Evolutionary conservation across 148 eudicot genomes (phyloP).

Genomic region (Heliosperma pusillum): DNA sequence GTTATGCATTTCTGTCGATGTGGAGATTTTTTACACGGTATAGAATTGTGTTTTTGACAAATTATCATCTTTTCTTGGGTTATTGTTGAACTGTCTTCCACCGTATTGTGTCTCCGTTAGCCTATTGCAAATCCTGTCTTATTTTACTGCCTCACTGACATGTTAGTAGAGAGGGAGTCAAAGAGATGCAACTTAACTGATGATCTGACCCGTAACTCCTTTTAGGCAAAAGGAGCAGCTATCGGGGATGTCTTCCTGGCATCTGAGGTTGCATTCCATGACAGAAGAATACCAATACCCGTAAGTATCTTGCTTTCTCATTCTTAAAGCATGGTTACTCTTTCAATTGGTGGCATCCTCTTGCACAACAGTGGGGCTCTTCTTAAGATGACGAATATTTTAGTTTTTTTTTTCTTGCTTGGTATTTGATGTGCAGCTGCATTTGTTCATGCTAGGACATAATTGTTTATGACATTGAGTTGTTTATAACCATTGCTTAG

Average conservation of each 20-base stretch:
- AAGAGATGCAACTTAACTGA: neutral
- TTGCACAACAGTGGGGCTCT: slow-evolving; percentile 7
- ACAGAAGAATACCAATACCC: slow-evolving; percentile 93
- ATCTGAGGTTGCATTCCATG: slow-evolving; percentile 85
- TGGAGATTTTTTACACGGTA: neutral
- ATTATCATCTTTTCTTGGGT: neutral
- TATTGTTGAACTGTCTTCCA: neutral
- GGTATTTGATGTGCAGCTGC: neutral
- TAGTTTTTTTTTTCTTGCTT: slow-evolving; percentile 7
- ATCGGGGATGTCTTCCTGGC: slow-evolving; percentile 79
- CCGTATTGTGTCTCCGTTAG: neutral
- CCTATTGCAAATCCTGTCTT: neutral
- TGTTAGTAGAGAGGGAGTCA: neutral
- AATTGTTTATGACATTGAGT: neutral
- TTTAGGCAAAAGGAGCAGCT: slow-evolving; percentile 84
- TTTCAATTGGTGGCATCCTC: neutral
- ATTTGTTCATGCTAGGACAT: slow-evolving; percentile 8
- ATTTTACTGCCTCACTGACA: neutral
- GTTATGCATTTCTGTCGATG: neutral
- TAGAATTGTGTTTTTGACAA: neutral
- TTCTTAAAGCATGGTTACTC: neutral
- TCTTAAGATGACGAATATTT: neutral
- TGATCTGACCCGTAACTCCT: slow-evolving; percentile 1
- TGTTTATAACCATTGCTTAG: neutral
- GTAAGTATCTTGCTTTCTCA: slow-evolving; percentile 41